Evolutionary conservation across 139 green algal genomes (phyloP).

Genomic region (Volvox africanus): DNA sequence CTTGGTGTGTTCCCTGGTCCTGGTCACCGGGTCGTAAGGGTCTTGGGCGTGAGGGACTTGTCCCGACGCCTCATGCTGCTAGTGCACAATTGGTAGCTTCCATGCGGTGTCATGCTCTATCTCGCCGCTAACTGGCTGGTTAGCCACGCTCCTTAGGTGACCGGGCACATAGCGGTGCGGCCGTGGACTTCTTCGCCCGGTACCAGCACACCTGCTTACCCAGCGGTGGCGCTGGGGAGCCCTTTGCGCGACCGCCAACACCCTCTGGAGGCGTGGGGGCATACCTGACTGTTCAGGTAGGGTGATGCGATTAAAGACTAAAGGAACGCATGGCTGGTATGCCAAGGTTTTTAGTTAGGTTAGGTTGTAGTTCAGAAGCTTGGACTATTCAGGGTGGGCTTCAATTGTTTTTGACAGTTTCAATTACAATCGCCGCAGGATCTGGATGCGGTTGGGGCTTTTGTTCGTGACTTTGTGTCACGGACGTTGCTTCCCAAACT

Average conservation of each 20-base stretch:
- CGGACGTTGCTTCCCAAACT: conserved; percentile 64
- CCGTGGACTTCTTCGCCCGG: conserved; percentile 55
- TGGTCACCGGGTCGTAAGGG: too few relatives aligned
- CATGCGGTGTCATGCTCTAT: too few relatives aligned
- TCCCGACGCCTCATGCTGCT: too few relatives aligned
- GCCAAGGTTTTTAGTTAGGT: too few relatives aligned
- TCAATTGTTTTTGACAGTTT: too few relatives aligned
- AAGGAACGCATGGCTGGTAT: too few relatives aligned
- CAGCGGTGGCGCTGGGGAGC: conserved; percentile 60
- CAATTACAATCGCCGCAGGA: background rate
- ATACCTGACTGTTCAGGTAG: conserved; percentile 48
- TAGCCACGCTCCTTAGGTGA: conserved; percentile 7
- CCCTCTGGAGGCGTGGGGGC: conserved; percentile 55
- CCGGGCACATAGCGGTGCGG: conserved; percentile 19
- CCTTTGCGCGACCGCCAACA: conserved; percentile 43
- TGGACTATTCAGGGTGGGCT: too few relatives aligned
- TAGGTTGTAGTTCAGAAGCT: too few relatives aligned
- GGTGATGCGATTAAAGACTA: background rate
- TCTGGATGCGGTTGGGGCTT: conserved; percentile 2
- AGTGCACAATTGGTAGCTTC: too few relatives aligned
- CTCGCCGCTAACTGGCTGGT: too few relatives aligned
- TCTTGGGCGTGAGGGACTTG: too few relatives aligned
- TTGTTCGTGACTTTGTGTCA: conserved; percentile 50
- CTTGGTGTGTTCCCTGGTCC: too few relatives aligned
- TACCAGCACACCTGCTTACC: conserved; percentile 53